Evolutionary conservation across 116 monocot species (phyloP).

Genomic region (Papilionanthe hybrid): DNA sequence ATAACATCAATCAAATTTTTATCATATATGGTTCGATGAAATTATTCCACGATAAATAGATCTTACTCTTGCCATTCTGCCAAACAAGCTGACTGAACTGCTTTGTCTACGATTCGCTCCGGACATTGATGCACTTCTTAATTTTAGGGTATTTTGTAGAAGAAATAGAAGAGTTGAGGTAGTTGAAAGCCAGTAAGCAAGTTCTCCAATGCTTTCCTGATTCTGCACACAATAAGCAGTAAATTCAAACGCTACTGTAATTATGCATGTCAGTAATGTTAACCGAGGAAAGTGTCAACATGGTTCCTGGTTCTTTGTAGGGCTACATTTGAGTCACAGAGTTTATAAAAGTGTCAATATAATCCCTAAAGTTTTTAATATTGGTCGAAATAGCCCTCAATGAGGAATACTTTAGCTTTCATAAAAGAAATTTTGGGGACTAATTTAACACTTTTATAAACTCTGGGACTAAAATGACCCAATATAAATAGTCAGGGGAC

Average conservation of each 20-base stretch:
- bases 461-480: no score
- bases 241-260: background rate
- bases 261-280: background rate
- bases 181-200: slow-evolving; percentile 94
- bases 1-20: background rate
- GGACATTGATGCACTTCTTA: slow-evolving; percentile 45
- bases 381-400: no score
- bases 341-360: no score
- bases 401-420: no score
- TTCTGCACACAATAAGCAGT: slow-evolving; percentile 30
- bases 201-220: slow-evolving; percentile 59
- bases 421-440: no score
- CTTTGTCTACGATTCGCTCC: slow-evolving; percentile 45
- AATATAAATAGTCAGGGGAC: no score
- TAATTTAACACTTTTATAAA: no score
- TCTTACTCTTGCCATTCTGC: slow-evolving; percentile 65
- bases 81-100: slow-evolving; percentile 44
- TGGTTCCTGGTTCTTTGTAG: no score
- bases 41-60: background rate
- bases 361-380: no score
- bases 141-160: slow-evolving; percentile 81
- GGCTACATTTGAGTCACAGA: no score
- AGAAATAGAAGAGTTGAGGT: slow-evolving; percentile 82
- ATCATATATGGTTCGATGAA: background rate
- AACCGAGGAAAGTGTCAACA: no score